These are phyloP conservation scores for Debaryomycetaceae sp. DNA, from an alignment of 1,139 yeast genomes.

Conservation along the genomic window DNA sequence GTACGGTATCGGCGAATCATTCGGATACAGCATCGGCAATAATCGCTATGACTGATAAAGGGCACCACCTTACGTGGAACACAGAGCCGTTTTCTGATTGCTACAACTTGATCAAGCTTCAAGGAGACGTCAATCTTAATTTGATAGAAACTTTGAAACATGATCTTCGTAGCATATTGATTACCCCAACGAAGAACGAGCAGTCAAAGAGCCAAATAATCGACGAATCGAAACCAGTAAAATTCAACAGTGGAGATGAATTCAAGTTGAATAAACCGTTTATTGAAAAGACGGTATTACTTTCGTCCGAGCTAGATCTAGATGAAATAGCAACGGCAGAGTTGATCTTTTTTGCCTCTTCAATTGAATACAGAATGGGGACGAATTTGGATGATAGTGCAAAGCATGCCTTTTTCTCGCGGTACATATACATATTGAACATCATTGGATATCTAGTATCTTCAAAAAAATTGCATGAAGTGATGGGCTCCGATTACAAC, in stretches of 20 bases:
- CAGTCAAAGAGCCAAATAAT: slow-evolving; percentile 48
- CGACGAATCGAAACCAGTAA: slow-evolving; percentile 49
- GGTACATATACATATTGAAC: slow-evolving; percentile 70
- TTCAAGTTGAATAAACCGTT: slow-evolving; percentile 61
- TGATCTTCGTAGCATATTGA: slow-evolving; percentile 50
- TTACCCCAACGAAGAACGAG: slow-evolving; percentile 52
- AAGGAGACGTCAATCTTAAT: slow-evolving; percentile 23
- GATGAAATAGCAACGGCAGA: slow-evolving; percentile 39
- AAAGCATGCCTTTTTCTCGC: slow-evolving; percentile 61
- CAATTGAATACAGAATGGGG: slow-evolving; percentile 46
- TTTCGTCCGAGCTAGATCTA: slow-evolving; percentile 41
- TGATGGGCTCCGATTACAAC: slow-evolving; percentile 14
- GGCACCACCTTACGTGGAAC: slow-evolving; percentile 24
- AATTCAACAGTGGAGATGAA: slow-evolving; percentile 54
- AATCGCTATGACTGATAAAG: not conserved
- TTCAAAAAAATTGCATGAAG: slow-evolving; percentile 24
- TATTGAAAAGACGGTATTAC: slow-evolving; percentile 54
- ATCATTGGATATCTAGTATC: slow-evolving; percentile 57
- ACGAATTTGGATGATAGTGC: slow-evolving; percentile 63
- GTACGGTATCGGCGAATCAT: not conserved
- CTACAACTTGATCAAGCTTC: slow-evolving; percentile 32
- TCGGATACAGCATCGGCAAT: not conserved
- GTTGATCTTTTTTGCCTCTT: slow-evolving; percentile 36
- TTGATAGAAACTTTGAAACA: slow-evolving; percentile 25
- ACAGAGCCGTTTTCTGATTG: slow-evolving; percentile 31